Evolutionary conservation across 2,329 filamentous ascomycete species (phyloP).

Genomic region (Aspergillus sp.): DNA sequence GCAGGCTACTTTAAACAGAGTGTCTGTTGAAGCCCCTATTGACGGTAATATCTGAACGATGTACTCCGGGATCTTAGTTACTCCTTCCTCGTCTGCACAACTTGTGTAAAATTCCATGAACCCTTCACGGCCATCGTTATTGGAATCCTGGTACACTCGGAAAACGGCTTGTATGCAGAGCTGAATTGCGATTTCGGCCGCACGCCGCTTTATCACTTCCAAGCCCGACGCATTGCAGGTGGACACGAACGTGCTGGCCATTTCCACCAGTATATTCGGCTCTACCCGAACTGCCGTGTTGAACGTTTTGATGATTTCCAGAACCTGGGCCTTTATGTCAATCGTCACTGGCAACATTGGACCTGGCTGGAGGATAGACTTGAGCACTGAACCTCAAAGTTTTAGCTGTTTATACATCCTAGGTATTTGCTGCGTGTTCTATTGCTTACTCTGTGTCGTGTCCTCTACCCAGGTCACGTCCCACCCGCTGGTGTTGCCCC

Average conservation of each 20-base stretch:
- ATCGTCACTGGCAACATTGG: conserved; percentile 42
- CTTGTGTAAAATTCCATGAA: neutral
- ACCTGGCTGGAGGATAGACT: conserved; percentile 42
- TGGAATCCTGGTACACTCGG: neutral
- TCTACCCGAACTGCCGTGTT: conserved; percentile 16
- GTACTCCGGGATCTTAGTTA: neutral
- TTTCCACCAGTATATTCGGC: neutral
- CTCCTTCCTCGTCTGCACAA: neutral
- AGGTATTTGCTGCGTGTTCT: neutral
- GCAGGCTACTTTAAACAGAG: conserved; percentile 28
- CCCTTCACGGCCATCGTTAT: conserved; percentile 18
- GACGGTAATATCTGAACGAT: neutral
- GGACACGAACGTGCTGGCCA: neutral
- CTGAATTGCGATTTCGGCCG: neutral
- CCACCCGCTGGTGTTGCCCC: conserved; percentile 8
- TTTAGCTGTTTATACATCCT: neutral
- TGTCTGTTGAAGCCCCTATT: conserved; percentile 3
- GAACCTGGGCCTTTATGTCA: conserved; percentile 49
- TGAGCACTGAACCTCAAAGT: conserved; percentile 38
- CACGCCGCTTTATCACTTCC: neutral
- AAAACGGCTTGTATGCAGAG: neutral
- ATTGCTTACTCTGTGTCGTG: conserved; percentile 29
- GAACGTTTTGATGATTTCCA: conserved; percentile 49
- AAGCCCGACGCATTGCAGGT: neutral
- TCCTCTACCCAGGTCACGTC: conserved; percentile 24